Conservation (phyloP, 2,329 filamentous ascomycete genomes). For the Pezicula rhizophila region DNA sequence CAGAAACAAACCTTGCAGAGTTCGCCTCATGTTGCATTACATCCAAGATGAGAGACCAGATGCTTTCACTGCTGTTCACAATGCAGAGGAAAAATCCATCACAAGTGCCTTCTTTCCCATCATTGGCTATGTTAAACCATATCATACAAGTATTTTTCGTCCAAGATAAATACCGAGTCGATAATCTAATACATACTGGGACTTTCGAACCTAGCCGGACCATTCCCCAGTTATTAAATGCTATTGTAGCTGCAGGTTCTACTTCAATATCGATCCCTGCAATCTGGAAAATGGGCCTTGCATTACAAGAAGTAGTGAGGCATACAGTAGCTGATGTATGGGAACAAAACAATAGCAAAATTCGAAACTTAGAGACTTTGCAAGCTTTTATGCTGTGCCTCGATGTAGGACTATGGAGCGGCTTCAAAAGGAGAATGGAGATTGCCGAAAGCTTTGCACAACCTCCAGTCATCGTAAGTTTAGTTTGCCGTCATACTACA, state of each 20-base stretch:
- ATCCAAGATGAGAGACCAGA: conserved; percentile 10
- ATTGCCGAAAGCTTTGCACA: conserved; percentile 52
- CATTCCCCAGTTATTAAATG: conserved; percentile 10
- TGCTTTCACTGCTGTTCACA: conserved; percentile 8
- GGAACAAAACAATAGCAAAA: conserved; percentile 42
- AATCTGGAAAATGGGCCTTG: conserved; percentile 19
- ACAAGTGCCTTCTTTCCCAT: conserved; percentile 9
- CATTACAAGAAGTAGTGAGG: conserved; percentile 15
- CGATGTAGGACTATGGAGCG: conserved; percentile 52
- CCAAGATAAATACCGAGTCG: conserved; percentile 8
- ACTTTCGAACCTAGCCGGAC: conserved; percentile 4
- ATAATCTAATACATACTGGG: conserved; percentile 12
- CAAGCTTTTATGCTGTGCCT: conserved; percentile 44
- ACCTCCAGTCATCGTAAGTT: conserved; percentile 39
- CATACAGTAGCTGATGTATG: conserved; percentile 23
- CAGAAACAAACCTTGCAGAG: conserved; percentile 1
- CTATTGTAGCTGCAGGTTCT: conserved; percentile 12
- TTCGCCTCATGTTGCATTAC: conserved; percentile 8
- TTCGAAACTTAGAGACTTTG: conserved; percentile 44
- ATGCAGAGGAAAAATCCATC: not conserved
- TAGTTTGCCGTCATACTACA: not conserved
- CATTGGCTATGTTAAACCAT: conserved; percentile 11
- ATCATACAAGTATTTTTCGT: conserved; percentile 13
- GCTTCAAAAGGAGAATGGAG: conserved; percentile 53
- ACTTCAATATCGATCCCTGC: conserved; percentile 13